Evolutionary conservation across 1,284 basidiomycete genomes (phyloP).

Genomic region (Ustilago curta): DNA sequence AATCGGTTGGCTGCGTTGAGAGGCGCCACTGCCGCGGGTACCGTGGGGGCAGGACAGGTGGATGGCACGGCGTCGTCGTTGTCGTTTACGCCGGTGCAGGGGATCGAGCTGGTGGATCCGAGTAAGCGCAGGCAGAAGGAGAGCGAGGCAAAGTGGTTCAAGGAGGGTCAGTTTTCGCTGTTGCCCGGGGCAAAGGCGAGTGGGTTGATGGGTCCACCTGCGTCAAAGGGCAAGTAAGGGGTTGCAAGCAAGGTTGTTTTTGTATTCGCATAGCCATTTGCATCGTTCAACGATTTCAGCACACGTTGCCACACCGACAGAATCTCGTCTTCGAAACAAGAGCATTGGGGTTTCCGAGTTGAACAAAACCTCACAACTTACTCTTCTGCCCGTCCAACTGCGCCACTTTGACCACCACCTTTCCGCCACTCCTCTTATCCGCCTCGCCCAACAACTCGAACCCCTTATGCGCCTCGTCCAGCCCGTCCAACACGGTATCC

Average conservation of each 20-base stretch:
- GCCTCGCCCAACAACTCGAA: conserved; percentile 73
- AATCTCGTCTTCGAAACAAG: background rate
- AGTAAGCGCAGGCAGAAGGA: conserved; percentile 54
- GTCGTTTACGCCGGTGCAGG: conserved; percentile 95
- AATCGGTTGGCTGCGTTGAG: conserved; percentile 74
- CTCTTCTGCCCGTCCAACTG: conserved; percentile 17
- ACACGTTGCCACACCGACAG: background rate
- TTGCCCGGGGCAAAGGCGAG: conserved; percentile 42
- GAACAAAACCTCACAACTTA: conserved; percentile 26
- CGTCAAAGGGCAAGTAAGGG: conserved; percentile 27
- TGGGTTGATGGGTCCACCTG: conserved; percentile 16
- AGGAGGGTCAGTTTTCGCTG: conserved; percentile 68
- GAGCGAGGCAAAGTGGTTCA: conserved; percentile 70
- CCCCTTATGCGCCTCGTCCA: conserved; percentile 78
- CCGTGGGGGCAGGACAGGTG: conserved; percentile 2
- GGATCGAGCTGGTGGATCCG: conserved; percentile 71
- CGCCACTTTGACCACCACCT: conserved; percentile 56
- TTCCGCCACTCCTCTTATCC: conserved; percentile 62
- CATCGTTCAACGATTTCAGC: background rate
- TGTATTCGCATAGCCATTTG: conserved; percentile 4
- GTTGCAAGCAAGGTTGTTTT: conserved; percentile 17
- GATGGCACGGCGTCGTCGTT: conserved; percentile 87
- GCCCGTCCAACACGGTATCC: conserved; percentile 78
- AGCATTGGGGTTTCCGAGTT: too few relatives aligned
- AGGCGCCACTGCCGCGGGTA: conserved; percentile 61